Conservation (phyloP, 176 grass and related monocot genomes). For the Musa beccarii region DNA sequence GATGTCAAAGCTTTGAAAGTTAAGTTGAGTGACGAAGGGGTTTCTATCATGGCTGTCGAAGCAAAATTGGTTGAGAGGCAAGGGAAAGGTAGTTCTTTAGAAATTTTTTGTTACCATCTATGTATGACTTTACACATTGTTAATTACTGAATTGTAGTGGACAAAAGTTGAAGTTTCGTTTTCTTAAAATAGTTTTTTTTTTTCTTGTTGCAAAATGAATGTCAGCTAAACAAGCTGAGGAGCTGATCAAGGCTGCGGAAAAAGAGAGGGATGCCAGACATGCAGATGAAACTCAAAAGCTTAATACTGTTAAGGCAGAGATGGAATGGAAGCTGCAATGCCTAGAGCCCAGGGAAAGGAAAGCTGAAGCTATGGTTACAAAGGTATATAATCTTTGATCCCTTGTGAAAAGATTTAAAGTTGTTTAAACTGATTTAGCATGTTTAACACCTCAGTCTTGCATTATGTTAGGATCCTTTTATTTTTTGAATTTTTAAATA, state of each 20-base stretch:
- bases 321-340: conserved; percentile 43
- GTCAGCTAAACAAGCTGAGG: conserved; percentile 37
- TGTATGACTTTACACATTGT: conserved; percentile 4
- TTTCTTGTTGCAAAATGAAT: not conserved
- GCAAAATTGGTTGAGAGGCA: conserved; percentile 53
- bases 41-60: conserved; percentile 34
- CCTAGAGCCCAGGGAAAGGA: conserved; percentile 39
- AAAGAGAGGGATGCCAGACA: conserved; percentile 50
- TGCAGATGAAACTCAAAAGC: conserved; percentile 38
- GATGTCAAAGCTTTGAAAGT: conserved; percentile 58
- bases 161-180: not conserved
- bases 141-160: not conserved
- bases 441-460: not conserved
- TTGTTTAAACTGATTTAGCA: not conserved
- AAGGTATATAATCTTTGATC: conserved; percentile 30
- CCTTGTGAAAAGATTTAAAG: conserved; percentile 7
- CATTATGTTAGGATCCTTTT: no score
- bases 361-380: conserved; percentile 33
- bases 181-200: not conserved
- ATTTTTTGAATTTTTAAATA: no score
- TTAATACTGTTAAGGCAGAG: conserved; percentile 45
- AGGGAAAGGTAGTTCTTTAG: conserved; percentile 44
- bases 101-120: conserved; percentile 12
- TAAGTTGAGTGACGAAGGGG: conserved; percentile 46
- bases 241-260: conserved; percentile 37